Evolutionary conservation across 805 yeast genomes (phyloP).

Genomic region (Zygosaccharomyces bisporus): DNA sequence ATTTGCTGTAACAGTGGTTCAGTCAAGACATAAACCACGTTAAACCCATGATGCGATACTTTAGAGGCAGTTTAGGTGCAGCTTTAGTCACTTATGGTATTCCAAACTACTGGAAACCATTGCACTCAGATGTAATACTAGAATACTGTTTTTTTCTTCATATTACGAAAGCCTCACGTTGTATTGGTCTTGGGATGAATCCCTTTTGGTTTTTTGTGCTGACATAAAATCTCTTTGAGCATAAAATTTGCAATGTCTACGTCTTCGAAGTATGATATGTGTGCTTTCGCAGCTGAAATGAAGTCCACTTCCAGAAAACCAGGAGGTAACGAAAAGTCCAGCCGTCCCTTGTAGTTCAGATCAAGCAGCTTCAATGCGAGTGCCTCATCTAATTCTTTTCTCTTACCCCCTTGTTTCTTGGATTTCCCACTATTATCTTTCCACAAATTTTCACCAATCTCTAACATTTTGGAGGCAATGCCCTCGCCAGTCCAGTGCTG

Average conservation of each 20-base stretch:
- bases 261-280: conserved; percentile 83
- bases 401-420: conserved; percentile 14
- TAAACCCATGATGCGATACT: too few relatives aligned
- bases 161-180: too few relatives aligned
- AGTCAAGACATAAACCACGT: too few relatives aligned
- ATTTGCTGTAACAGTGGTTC: too few relatives aligned
- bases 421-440: conserved; percentile 13
- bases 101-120: too few relatives aligned
- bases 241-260: conserved; percentile 78
- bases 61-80: too few relatives aligned
- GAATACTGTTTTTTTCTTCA: too few relatives aligned
- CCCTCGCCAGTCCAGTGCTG: conserved; percentile 30
- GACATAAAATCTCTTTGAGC: conserved; percentile 48
- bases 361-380: conserved; percentile 39
- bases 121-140: too few relatives aligned
- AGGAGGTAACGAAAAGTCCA: conserved; percentile 77
- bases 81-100: too few relatives aligned
- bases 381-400: conserved; percentile 29
- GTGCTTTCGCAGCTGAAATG: conserved; percentile 81
- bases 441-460: conserved; percentile 25
- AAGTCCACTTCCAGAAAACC: conserved; percentile 77
- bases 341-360: conserved; percentile 68
- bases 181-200: too few relatives aligned
- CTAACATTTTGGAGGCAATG: conserved; percentile 30
- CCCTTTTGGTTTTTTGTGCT: background rate